These are phyloP conservation scores for Crithidia brevicula DNA, from an alignment of 208 protist species.

Conservation along the genomic window DNA sequence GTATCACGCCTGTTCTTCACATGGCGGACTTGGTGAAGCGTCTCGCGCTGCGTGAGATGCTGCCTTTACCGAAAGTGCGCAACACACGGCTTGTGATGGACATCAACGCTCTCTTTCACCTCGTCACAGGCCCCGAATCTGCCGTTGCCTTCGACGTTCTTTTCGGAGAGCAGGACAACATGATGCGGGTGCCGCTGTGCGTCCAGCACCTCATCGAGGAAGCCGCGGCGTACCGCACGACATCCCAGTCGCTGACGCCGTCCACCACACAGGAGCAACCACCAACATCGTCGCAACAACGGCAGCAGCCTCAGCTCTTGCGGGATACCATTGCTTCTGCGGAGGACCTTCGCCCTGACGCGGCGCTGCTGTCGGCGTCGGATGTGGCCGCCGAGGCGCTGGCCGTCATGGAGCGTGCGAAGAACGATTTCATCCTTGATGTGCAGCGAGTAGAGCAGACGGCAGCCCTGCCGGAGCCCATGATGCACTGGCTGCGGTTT, in stretches of 20 bases:
- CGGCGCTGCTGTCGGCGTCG: conserved; percentile 28
- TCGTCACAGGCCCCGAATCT: conserved; percentile 40
- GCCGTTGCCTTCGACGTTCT: conserved; percentile 50
- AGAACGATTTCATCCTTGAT: conserved; percentile 65
- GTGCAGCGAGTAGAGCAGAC: conserved; percentile 59
- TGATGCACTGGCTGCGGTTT: conserved; percentile 46
- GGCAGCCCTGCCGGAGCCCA: conserved; percentile 37
- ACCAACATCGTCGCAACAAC: neutral
- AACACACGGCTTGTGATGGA: conserved; percentile 73
- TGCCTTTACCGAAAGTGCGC: conserved; percentile 29
- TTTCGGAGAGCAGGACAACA: conserved; percentile 61
- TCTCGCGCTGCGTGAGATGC: conserved; percentile 31
- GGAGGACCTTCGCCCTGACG: neutral
- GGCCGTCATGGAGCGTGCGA: conserved; percentile 56
- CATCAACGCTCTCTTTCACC: conserved; percentile 55
- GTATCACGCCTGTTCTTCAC: conserved; percentile 41
- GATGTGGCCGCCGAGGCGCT: conserved; percentile 56
- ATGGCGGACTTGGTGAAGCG: conserved; percentile 42
- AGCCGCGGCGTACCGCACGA: conserved; percentile 32
- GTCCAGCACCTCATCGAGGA: conserved; percentile 56
- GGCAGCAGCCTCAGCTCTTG: neutral
- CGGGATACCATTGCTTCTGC: too few relatives aligned
- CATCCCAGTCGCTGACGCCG: conserved; percentile 8
- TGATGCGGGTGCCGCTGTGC: conserved; percentile 74
- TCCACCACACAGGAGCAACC: neutral